Base-by-base conservation (phyloP, 306 rosid genomes). In the Casuarina equisetifolia region DNA sequence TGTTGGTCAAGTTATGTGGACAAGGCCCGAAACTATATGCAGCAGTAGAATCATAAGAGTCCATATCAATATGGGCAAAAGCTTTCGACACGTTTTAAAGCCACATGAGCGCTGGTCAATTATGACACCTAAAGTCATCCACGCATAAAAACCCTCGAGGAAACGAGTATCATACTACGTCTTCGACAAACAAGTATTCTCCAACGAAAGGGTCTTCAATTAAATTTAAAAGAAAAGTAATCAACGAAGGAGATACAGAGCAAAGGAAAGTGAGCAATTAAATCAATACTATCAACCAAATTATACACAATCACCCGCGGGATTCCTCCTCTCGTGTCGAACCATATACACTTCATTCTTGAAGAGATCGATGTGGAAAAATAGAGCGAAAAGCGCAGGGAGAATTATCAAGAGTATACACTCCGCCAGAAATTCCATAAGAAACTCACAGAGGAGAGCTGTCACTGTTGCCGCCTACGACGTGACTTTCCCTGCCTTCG, bases 371-470 rank as follows among this genome's bases (percentile, higher is more conserved):
- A 9, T 57, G 2, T 13, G 19, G 61, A 25, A 58, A 58, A 58
- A 1, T n/a, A 58, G 1, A 58, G 25, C 3, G 10, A 6, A 58
- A 57, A 57, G 10, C 3, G 25, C 38, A 58, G 61, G 62, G 74
- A 81, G 75, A 74, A 70, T 2, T 55, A 46, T 6, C 45, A 46
- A 15, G 39, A 39, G 50, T n/a, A 69, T 53, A 57, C 2, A 15
- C 11, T 20, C 64, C 64, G 3, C 35, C 10, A 57, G 64, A 2
- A 57, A 57, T 57, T 15, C 6, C 11, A 57, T 10, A 44, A 61
- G 11, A 51, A 68, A 74, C 40, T 79, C 70, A 81, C 57, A 72
- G 69, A 5, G 32, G 16, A 48, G 85, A 83, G 48, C 74, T 69
- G 42, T 76, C 69, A 4, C 77, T 78, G 76, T 15, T 77, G 25